Percentiles rank a stretch among this genome's conserved stretches.
These are phyloP conservation scores for Yamadazyma friedrichii DNA, from an alignment of 1,139 yeast genomes.

Conservation along the genomic window DNA sequence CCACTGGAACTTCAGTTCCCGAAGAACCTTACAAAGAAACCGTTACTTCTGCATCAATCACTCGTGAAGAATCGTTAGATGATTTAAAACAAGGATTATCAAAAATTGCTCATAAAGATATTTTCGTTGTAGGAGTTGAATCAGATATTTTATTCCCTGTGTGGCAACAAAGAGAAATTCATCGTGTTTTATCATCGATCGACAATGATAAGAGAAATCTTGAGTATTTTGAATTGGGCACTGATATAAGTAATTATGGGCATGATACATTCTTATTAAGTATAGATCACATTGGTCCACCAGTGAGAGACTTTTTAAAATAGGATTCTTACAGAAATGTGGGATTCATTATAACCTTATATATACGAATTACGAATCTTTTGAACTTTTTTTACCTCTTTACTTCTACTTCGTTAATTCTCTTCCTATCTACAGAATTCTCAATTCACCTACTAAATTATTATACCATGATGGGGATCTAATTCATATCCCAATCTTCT, in stretches of 20 bases:
- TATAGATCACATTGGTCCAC: constrained; percentile 75
- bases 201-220: constrained; percentile 31
- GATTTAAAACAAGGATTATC: constrained; percentile 69
- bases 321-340: background rate
- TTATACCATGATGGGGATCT: constrained; percentile 57
- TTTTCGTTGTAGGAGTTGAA: constrained; percentile 85
- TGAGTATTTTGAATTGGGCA: constrained; percentile 70
- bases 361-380: constrained; percentile 4
- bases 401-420: background rate
- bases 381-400: background rate
- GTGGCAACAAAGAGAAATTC: constrained; percentile 90
- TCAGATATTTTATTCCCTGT: constrained; percentile 90
- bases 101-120: constrained; percentile 60
- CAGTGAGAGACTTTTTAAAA: constrained; percentile 61
- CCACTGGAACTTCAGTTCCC: constrained; percentile 36
- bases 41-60: constrained; percentile 28
- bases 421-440: background rate
- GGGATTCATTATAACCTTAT: background rate
- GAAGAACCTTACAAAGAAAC: constrained; percentile 56
- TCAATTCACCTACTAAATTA: constrained; percentile 24
- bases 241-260: constrained; percentile 76
- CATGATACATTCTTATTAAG: constrained; percentile 88
- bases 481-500: constrained; percentile 62
- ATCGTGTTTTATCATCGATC: constrained; percentile 47
- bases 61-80: constrained; percentile 52